Evolutionary conservation across 305 asterid species (phyloP), one percentile per base, ranked within the genome.

Genomic region (Fraxinus greggii): DNA sequence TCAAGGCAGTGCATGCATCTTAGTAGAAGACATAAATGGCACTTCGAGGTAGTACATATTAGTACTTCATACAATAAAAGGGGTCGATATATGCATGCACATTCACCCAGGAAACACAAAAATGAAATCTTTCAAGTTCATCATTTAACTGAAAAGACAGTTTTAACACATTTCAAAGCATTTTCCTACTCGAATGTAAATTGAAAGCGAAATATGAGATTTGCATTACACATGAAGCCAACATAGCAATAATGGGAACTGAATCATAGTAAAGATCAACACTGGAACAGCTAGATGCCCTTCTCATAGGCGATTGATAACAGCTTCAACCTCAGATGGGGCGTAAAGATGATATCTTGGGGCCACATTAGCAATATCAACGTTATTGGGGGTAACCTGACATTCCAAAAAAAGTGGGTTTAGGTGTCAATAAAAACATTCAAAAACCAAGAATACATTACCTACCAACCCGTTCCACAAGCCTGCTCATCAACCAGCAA

Each of bases 311-410:
- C 94, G 95, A 79, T 76, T 88, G 84, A 95, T 91, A 78, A 95
- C 98, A 54, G 86, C 92, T 86, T 93, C 98, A 61, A 95, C 95
- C 87, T 95, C 98, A 13, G 95, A 42, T 38, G 96, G 97, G 73
- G 94, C 76, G 88, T 94, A 94, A 9, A 95, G 95, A 86, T 95
- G 98, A 87, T 93, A 94, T 1, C 82, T 85, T 73, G 97, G 97
- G 2, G 97, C 88, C 17, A 93, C 98, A 91, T 89, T 93, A 0
- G 97, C 97, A 75, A 94, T 94, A 65, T 94, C 98, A 21, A 94
- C 97, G 17, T 94, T 94, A 86, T 90, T 93, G 78, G 98, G 94
- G 2, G 97, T 94, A 84, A 94, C 97, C 97, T 94, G 90, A 63
- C 13, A 91, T 56, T 26, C 69, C 75, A 28, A 12, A 61, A 42